These are phyloP conservation scores for Endocarpon pusillum DNA, from an alignment of 495 filamentous ascomycete genomes.

Conservation along the genomic window DNA sequence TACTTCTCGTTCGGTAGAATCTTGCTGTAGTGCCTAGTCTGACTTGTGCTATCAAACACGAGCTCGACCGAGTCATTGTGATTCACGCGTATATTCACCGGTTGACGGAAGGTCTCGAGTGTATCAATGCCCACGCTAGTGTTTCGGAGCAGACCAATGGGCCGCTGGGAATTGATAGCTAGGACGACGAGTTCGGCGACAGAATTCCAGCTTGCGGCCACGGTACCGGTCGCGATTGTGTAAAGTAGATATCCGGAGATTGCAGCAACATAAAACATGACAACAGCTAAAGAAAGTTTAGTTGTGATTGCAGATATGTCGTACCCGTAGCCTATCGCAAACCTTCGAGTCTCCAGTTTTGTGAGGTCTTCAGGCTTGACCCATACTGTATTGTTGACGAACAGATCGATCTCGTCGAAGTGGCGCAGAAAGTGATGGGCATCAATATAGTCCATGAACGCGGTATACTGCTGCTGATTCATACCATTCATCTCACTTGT, in stretches of 20 bases:
- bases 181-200: not conserved
- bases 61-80: not conserved
- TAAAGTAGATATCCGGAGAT: not conserved
- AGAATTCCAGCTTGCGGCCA: not conserved
- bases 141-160: not conserved
- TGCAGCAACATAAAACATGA: not conserved
- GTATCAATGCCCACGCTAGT: not conserved
- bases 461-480: too few relatives aligned
- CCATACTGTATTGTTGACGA: too few relatives aligned
- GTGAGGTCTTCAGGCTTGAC: too few relatives aligned
- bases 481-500: too few relatives aligned
- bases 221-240: not conserved
- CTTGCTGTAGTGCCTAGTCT: too few relatives aligned
- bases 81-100: not conserved
- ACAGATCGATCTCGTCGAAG: too few relatives aligned
- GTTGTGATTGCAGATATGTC: not conserved
- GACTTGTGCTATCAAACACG: constrained; percentile 1
- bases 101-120: not conserved
- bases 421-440: too few relatives aligned
- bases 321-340: not conserved
- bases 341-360: too few relatives aligned
- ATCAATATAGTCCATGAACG: too few relatives aligned
- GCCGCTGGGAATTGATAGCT: not conserved
- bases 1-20: too few relatives aligned
- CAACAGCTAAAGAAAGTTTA: constrained; percentile 1